Evolutionary conservation across 306 rosid genomes (phyloP).

Genomic region (Vigna nakashimae): DNA sequence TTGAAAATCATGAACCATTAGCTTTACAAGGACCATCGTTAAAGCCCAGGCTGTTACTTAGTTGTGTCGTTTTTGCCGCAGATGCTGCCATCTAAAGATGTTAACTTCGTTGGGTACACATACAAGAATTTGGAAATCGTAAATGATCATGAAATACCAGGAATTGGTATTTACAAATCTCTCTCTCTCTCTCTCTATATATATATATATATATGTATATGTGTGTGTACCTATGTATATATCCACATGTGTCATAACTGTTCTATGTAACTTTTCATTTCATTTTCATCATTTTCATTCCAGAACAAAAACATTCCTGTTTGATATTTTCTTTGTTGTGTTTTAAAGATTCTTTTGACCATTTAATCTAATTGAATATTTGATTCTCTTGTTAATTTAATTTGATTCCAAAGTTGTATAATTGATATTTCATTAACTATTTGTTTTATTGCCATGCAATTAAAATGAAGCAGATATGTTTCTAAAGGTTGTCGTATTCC

Average conservation of each 20-base stretch:
- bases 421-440: neutral
- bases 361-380: constrained; percentile 1
- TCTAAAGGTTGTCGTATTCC: neutral
- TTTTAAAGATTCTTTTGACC: neutral
- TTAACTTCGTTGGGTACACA: constrained; percentile 94
- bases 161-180: constrained; percentile 65
- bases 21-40: constrained; percentile 27
- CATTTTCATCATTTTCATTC: constrained; percentile 23
- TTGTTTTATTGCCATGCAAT: constrained; percentile 6
- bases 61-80: constrained; percentile 51
- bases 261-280: constrained; percentile 26
- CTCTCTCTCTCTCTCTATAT: neutral
- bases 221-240: no score
- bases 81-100: constrained; percentile 94
- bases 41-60: constrained; percentile 35
- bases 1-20: constrained; percentile 6
- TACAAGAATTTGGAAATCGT: constrained; percentile 88
- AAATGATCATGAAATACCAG: constrained; percentile 77
- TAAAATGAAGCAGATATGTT: neutral
- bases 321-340: constrained; percentile 13
- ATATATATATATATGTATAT: neutral
- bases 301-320: neutral
- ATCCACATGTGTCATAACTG: neutral
- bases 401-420: constrained; percentile 13
- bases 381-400: neutral